These are phyloP conservation scores for Coniochaeta prunicola DNA, from an alignment of 2,329 filamentous ascomycete species.

Conservation along the genomic window DNA sequence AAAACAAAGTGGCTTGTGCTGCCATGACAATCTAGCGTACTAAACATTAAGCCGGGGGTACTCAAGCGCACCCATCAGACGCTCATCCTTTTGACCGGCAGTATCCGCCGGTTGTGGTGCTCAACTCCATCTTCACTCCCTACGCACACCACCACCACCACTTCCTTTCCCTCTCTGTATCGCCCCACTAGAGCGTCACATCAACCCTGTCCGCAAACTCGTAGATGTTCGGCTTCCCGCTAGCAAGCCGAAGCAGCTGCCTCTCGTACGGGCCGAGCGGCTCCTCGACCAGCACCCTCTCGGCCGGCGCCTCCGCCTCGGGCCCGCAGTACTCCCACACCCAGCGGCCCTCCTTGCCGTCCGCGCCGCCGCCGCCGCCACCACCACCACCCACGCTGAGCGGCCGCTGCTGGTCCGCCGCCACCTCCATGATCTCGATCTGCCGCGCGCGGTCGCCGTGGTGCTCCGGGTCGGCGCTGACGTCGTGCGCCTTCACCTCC, in stretches of 20 bases:
- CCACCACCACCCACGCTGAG: slow-evolving; percentile 11
- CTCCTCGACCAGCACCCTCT: slow-evolving; percentile 43
- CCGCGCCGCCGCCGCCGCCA: too few relatives aligned
- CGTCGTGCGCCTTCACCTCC: slow-evolving; percentile 5
- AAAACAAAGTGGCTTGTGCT: background rate
- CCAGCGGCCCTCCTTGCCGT: slow-evolving; percentile 34
- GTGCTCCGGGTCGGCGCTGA: background rate
- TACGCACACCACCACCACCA: background rate
- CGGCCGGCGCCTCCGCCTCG: slow-evolving; percentile 29
- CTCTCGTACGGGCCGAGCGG: slow-evolving; percentile 45
- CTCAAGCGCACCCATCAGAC: background rate
- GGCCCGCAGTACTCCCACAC: slow-evolving; percentile 46
- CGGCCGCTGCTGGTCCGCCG: slow-evolving; percentile 12
- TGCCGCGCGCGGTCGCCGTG: background rate
- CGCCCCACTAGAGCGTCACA: background rate
- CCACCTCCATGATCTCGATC: slow-evolving; percentile 4
- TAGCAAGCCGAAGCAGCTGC: slow-evolving; percentile 36
- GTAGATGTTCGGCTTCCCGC: slow-evolving; percentile 34
- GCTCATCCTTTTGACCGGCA: background rate
- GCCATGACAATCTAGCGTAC: background rate
- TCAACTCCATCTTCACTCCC: background rate
- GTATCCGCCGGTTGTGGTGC: background rate
- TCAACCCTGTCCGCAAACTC: slow-evolving; percentile 27
- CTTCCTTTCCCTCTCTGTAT: background rate
- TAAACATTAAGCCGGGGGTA: background rate